Percentiles rank a stretch among this genome's conserved stretches.
phyloP scores from a whole-genome alignment of 2,329 filamentous ascomycete genomes.

The Colletotrichum sp. region DNA sequence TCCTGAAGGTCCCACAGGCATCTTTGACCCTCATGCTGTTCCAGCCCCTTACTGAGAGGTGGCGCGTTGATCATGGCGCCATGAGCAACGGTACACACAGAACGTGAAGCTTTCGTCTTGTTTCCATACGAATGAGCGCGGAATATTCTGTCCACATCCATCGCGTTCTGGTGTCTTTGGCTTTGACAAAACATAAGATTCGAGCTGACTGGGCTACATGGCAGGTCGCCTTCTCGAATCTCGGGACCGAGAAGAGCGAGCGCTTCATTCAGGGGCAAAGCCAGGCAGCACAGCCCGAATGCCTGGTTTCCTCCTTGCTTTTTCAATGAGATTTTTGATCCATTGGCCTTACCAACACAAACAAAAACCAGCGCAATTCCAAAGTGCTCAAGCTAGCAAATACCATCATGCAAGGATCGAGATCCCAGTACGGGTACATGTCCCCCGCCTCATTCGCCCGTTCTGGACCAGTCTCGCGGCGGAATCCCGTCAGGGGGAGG shows the following conservation, averaged over 20 bases:
- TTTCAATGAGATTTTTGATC: neutral
- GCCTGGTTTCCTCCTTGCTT: neutral
- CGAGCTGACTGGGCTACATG: neutral
- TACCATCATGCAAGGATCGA: neutral
- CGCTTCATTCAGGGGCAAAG: neutral
- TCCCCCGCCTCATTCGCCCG: neutral
- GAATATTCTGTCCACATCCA: no score
- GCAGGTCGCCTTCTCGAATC: neutral
- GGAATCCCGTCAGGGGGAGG: neutral
- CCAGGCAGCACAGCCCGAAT: neutral
- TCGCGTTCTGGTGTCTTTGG: neutral
- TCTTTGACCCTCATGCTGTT: neutral
- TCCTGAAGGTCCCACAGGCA: neutral
- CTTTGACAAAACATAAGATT: neutral
- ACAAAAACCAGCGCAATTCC: neutral
- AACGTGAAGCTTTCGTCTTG: neutral
- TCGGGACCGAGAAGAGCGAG: neutral
- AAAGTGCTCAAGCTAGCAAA: neutral
- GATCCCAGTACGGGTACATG: neutral
- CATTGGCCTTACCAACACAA: neutral
- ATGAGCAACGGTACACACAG: neutral
- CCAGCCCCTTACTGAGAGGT: neutral
- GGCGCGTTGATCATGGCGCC: neutral
- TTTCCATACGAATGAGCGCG: accelerated
- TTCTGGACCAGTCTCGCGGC: neutral